phyloP scores from a whole-genome alignment of 257 asterid genomes.

The Plantago ovata region DNA sequence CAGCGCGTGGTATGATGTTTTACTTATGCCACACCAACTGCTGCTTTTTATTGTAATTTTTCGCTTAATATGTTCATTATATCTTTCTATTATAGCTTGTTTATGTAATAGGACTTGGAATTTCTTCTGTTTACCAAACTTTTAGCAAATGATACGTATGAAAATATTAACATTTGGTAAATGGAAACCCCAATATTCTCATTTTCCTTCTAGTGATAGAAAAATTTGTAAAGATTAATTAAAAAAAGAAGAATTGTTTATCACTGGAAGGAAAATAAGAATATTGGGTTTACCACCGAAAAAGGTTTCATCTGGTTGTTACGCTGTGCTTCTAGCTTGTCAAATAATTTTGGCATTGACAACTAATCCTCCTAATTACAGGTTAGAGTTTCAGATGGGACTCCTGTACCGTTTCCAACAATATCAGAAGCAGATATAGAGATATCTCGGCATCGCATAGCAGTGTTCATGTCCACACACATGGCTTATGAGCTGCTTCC shows the following conservation, averaged over 20 bases:
- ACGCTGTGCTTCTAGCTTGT: not conserved
- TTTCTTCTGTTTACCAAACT: slow-evolving; percentile 2
- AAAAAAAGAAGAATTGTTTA: too few relatives aligned
- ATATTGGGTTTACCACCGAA: slow-evolving; percentile 13
- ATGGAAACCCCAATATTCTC: not conserved
- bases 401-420: slow-evolving; percentile 43
- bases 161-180: slow-evolving; percentile 10
- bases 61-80: slow-evolving; percentile 5
- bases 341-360: slow-evolving; percentile 7
- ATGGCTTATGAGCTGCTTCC: slow-evolving; percentile 90
- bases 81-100: not conserved
- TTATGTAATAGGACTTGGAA: slow-evolving; percentile 1
- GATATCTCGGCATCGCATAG: slow-evolving; percentile 65
- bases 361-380: slow-evolving; percentile 29
- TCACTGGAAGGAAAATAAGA: slow-evolving; percentile 1
- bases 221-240: slow-evolving; percentile 10
- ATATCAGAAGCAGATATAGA: slow-evolving; percentile 74
- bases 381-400: slow-evolving; percentile 72
- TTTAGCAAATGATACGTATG: not conserved
- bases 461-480: slow-evolving; percentile 68
- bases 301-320: slow-evolving; percentile 8
- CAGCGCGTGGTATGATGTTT: slow-evolving; percentile 64
- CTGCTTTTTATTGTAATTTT: not conserved
- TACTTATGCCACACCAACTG: not conserved
- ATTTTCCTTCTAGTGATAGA: not conserved